Percentiles rank a stretch among this genome's conserved stretches.
Conservation (phyloP, 2,329 filamentous ascomycete genomes). For the Geoglossum cookeanum region DNA sequence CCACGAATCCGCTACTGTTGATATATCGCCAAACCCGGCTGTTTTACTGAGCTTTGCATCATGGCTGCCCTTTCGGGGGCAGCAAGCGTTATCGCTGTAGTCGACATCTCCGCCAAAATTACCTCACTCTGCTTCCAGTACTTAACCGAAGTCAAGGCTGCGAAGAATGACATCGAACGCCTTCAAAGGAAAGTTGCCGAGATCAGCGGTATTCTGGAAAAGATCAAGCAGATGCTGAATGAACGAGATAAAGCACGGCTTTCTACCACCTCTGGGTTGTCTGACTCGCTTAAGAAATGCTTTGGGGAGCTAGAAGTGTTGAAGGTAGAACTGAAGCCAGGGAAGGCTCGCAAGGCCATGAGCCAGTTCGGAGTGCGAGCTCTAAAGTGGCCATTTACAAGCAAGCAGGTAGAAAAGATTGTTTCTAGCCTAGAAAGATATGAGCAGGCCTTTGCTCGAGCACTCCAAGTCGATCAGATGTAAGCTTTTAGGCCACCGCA, state of each 20-base stretch:
- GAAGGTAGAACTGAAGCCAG: slow-evolving; percentile 13
- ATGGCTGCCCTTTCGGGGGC: slow-evolving; percentile 19
- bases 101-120: slow-evolving; percentile 22
- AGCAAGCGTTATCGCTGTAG: slow-evolving; percentile 21
- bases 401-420: slow-evolving; percentile 17
- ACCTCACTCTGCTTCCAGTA: slow-evolving; percentile 4
- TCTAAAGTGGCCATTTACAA: slow-evolving; percentile 2
- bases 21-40: too few relatives aligned
- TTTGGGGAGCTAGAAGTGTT: slow-evolving; percentile 12
- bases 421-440: slow-evolving; percentile 15
- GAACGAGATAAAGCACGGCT: too few relatives aligned
- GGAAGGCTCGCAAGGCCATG: slow-evolving; percentile 4
- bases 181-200: slow-evolving; percentile 15
- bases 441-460: slow-evolving; percentile 14
- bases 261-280: slow-evolving; percentile 13
- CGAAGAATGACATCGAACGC: slow-evolving; percentile 17
- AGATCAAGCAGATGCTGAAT: too few relatives aligned
- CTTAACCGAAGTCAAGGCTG: slow-evolving; percentile 14
- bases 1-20: too few relatives aligned
- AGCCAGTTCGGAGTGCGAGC: too few relatives aligned
- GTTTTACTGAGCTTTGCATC: neutral
- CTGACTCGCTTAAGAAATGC: slow-evolving; percentile 9
- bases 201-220: slow-evolving; percentile 14
- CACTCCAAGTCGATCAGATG: slow-evolving; percentile 20
- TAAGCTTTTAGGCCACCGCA: too few relatives aligned